Conservation (phyloP, 257 asterid genomes). For the Solanum paucissectum region DNA sequence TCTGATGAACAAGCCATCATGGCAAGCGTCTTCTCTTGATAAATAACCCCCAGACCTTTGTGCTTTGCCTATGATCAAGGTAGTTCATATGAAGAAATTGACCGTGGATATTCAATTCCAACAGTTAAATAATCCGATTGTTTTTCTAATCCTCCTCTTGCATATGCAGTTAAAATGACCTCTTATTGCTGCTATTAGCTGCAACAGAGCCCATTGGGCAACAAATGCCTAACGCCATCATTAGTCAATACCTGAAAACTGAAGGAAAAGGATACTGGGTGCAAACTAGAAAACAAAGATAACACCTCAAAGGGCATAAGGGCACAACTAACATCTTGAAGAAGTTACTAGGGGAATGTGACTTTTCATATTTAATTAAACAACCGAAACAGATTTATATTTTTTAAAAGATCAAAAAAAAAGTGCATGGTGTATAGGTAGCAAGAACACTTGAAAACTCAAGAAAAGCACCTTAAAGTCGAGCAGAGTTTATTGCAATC, state of each 20-base stretch:
- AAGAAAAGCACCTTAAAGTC: background rate
- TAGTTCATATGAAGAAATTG: background rate
- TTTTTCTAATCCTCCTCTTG: background rate
- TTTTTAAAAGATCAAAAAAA: background rate
- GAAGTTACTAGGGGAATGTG: background rate
- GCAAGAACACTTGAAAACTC: background rate
- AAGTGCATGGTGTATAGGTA: background rate
- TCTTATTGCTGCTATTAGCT: background rate
- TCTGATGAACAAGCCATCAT: background rate
- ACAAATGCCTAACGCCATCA: background rate
- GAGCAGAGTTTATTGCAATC: background rate
- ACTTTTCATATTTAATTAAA: background rate
- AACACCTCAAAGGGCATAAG: background rate
- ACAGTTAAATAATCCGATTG: background rate
- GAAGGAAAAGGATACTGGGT: background rate
- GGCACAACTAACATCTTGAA: background rate
- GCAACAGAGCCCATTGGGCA: background rate
- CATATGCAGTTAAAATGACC: background rate
- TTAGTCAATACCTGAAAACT: background rate
- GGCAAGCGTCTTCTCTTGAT: background rate
- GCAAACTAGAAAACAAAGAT: background rate
- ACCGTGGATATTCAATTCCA: background rate
- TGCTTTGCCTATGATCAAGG: background rate
- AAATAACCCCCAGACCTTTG: background rate
- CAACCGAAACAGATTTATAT: background rate